Conservation (phyloP, 164 flowering plant species). For the Litsea cubeba region DNA sequence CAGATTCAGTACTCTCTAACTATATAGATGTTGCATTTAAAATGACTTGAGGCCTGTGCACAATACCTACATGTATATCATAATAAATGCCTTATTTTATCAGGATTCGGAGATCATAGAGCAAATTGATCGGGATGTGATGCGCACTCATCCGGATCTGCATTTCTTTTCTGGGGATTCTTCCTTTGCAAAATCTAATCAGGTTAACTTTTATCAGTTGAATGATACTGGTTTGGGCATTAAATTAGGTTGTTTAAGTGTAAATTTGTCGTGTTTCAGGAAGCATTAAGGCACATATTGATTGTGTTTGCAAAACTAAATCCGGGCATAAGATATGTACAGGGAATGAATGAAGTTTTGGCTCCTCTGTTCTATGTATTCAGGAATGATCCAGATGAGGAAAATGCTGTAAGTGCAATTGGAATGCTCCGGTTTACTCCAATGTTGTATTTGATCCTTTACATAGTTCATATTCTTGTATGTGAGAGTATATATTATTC, state of each 20-base stretch:
- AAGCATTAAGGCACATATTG: constrained; percentile 72
- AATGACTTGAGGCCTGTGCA: too few species aligned
- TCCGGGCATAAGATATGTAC: constrained; percentile 97
- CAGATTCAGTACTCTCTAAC: background rate
- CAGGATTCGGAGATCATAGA: constrained; percentile 91
- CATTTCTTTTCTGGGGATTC: constrained; percentile 88
- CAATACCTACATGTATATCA: too few species aligned
- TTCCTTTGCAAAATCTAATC: constrained; percentile 65
- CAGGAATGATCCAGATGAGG: constrained; percentile 82
- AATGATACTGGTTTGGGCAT: background rate
- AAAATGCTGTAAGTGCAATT: constrained; percentile 56
- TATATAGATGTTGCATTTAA: background rate
- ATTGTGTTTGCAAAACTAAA: constrained; percentile 92
- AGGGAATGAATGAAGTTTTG: constrained; percentile 98
- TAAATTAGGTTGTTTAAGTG: background rate
- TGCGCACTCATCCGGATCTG: constrained; percentile 96
- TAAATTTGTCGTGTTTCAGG: constrained; percentile 27
- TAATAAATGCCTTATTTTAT: constrained; percentile 7
- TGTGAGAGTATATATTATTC: too few species aligned
- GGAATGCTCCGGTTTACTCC: background rate
- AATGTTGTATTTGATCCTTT: background rate
- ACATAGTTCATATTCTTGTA: background rate
- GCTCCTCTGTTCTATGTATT: constrained; percentile 92
- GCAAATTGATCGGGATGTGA: constrained; percentile 98
- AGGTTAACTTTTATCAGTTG: constrained; percentile 36